phyloP scores from a whole-genome alignment of 768 basidiomycete genomes.

The Rhizopogon vulgaris region DNA sequence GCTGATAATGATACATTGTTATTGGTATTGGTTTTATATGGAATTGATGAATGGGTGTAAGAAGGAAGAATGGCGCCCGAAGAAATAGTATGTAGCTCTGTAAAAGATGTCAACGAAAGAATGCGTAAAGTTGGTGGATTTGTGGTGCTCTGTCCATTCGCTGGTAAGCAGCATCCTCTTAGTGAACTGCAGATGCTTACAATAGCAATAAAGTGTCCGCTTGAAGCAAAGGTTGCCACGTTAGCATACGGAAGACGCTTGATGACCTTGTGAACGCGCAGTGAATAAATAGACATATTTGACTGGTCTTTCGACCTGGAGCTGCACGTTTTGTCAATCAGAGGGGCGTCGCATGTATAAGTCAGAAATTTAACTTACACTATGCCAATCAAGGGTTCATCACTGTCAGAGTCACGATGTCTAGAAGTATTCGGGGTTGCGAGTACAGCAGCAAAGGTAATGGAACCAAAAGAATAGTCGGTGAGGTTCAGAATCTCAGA shows the following conservation, averaged over 20 bases:
- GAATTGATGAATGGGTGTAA: slow-evolving; percentile 31
- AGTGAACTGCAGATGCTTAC: slow-evolving; percentile 32
- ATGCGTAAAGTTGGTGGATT: slow-evolving; percentile 50
- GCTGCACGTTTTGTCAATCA: slow-evolving; percentile 10
- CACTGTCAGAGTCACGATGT: slow-evolving; percentile 25
- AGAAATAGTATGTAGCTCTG: slow-evolving; percentile 43
- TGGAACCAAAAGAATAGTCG: slow-evolving; percentile 27
- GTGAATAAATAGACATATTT: slow-evolving; percentile 38
- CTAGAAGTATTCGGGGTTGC: slow-evolving; percentile 21
- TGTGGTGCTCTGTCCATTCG: slow-evolving; percentile 44
- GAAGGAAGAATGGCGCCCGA: slow-evolving; percentile 36
- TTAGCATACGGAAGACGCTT: slow-evolving; percentile 40
- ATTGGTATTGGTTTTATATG: slow-evolving; percentile 28
- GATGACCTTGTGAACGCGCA: slow-evolving; percentile 43
- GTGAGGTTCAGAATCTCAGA: slow-evolving; percentile 50
- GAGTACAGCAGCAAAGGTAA: slow-evolving; percentile 37
- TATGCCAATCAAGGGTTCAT: slow-evolving; percentile 30
- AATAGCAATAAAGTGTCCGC: slow-evolving; percentile 45
- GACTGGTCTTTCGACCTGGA: slow-evolving; percentile 18
- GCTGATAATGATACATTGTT: slow-evolving; percentile 34
- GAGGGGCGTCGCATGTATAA: background rate
- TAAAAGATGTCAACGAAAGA: slow-evolving; percentile 49
- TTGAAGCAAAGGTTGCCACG: slow-evolving; percentile 39
- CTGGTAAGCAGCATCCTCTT: background rate
- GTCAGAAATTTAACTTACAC: slow-evolving; percentile 21